Evolutionary conservation across 768 basidiomycete species (phyloP), one percentile per base, ranked within the genome.

Genomic region (Podaxis sp.): DNA sequence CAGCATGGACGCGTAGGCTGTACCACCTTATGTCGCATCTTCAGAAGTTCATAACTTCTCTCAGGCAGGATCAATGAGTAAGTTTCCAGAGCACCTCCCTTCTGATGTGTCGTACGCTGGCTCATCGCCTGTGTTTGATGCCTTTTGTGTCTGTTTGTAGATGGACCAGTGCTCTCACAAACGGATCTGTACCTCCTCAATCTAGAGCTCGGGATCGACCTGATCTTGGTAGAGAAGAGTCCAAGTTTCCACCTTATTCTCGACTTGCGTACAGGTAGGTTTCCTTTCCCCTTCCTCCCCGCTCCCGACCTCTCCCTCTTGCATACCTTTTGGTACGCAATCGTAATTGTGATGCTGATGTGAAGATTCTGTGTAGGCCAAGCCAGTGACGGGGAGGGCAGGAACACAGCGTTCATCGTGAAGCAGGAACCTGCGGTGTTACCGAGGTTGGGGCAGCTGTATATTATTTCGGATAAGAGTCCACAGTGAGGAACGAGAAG

Each of bases 121-220:
- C 15, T 80, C 78, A 26, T 93, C 92, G 0, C 89, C 90, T 26
- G 26, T 26, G 26, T 26, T 26, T 26, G 26, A 26, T 26, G 26
- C 26, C 26, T 26, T 3, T 26, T 26, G 26, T 26, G 26, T 61
- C 28, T 17, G 52, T 30, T 54, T 48, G 6, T 64, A 93, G 90
- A 93, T 73, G 92, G 90, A 0, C 92, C 92, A 4, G 84, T 93
- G 6, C 80, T 94, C 13, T 83, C 84, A 2, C 89, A 89, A 69
- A 92, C 90, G 0, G 92, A 94, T 69, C 80, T 95, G 13, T 95
- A 92, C 73, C 82, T 94, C 2, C 83, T 95, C 60, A 80, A 83
- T 51, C 82, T 85, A 4, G 84, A 87, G 13, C 80, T 93, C 2
- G 84, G 89, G 68, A 70, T 94, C 36, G 80, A 95, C 68, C 93